phyloP scores from a whole-genome alignment of 768 basidiomycete genomes.

The Panellus pusillus region DNA sequence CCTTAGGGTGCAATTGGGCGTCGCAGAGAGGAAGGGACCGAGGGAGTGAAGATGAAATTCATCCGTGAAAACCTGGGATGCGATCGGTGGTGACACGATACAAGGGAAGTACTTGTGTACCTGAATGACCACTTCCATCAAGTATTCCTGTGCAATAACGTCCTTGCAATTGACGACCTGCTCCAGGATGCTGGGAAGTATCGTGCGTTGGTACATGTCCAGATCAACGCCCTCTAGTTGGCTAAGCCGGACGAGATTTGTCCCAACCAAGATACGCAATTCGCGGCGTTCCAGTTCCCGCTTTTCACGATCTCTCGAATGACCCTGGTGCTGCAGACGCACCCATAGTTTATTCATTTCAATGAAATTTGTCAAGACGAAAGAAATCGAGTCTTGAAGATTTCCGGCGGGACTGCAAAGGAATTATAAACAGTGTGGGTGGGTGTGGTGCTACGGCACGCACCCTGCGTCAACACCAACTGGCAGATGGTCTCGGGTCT shows the following conservation, averaged over 20 bases:
- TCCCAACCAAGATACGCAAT: conserved; percentile 93
- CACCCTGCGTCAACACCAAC: conserved; percentile 84
- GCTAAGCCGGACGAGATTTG: conserved; percentile 92
- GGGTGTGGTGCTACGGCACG: conserved; percentile 24
- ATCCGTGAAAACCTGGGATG: conserved; percentile 88
- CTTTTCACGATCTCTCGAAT: conserved; percentile 95
- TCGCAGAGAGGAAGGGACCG: conserved; percentile 94
- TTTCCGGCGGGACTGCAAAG: conserved; percentile 76
- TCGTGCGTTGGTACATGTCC: conserved; percentile 81
- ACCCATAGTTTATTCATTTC: conserved; percentile 99
- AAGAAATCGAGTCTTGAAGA: conserved; percentile 91
- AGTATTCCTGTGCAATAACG: conserved; percentile 96
- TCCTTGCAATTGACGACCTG: conserved; percentile 99
- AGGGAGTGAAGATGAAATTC: conserved; percentile 97
- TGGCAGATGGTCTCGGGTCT: conserved; percentile 95
- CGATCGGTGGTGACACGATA: background rate
- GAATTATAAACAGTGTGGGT: conserved; percentile 2
- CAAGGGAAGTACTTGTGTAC: conserved; percentile 37
- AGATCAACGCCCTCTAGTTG: conserved; percentile 97
- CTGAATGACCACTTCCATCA: conserved; percentile 99
- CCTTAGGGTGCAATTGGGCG: conserved; percentile 97
- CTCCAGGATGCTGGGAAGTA: conserved; percentile 91
- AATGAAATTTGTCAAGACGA: conserved; percentile 97
- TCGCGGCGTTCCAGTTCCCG: conserved; percentile 96
- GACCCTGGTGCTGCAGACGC: conserved; percentile 95